Base-by-base conservation (phyloP, 2,329 filamentous ascomycete genomes). In the Ilyonectria sp. region DNA sequence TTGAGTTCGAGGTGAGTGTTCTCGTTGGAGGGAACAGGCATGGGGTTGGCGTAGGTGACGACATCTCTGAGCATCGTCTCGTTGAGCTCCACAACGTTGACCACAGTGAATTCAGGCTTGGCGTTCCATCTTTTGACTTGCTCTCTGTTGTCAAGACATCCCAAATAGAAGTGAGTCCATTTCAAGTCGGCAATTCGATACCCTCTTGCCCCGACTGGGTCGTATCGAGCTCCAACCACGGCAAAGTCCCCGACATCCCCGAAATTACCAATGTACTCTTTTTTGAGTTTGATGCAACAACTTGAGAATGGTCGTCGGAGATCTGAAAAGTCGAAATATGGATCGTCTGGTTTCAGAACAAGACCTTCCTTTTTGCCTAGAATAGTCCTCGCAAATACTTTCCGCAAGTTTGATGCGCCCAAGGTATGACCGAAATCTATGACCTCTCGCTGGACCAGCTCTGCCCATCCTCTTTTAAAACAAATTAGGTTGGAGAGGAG, bases 181-280 rank as follows among this genome's bases (percentile, higher is more conserved):
- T 87, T 86, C 49, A 93, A 75, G 19, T 85, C 84, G 6, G 83
- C 82, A 3, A 91, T 79, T 5, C 82, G 79, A 54, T 89, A 86
- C 8, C 85, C 82, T 52, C 84, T 85, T 8, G 91, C 92, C 68
- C 90, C 88, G 56, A 85, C 82, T 3, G 91, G 82, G 71, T 94
- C 88, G 72, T 92, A 94, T 19, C 89, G 89, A 6, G 90, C 94
- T 0, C 93, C 94, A 3, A 97, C 83, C 2, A 95, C 86, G 2
- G 92, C 91, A 76, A 97, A 93, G 78, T 97, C 95, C 10, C 93
- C 93, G 33, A 94, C 89, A 67, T 97, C 94, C 1, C 94, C 94
- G 76, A 95, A 89, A 3, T 90, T 90, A 29, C 87, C 85, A 43
- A 97, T 81, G 74, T 97, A 97, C 75, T 96, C 93, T 75, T 94